Percentiles rank a stretch among this genome's conserved stretches.
These are phyloP conservation scores for Metschnikowia shivogae DNA, from an alignment of 805 yeast species.

Conservation along the genomic window DNA sequence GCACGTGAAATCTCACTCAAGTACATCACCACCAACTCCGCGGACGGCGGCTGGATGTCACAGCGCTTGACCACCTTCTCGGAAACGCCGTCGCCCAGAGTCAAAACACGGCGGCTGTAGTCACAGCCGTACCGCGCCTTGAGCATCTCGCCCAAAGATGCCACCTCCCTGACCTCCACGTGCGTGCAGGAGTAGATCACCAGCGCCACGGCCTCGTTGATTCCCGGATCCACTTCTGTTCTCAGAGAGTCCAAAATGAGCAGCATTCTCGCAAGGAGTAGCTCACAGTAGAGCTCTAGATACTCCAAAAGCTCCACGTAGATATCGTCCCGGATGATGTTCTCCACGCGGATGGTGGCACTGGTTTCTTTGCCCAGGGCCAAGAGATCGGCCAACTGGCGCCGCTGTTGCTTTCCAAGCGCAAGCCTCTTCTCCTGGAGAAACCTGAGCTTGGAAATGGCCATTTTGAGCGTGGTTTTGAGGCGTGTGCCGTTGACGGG, in stretches of 20 bases:
- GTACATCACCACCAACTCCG: conserved; percentile 62
- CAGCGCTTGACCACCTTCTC: conserved; percentile 63
- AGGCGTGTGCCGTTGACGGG: conserved; percentile 32
- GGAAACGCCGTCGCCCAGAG: conserved; percentile 52
- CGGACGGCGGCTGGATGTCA: conserved; percentile 61
- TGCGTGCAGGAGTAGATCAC: conserved; percentile 66
- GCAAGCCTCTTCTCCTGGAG: conserved; percentile 74
- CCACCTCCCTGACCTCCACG: conserved; percentile 72
- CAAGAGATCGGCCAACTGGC: conserved; percentile 67
- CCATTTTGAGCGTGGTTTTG: conserved; percentile 54
- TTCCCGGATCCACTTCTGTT: conserved; percentile 50
- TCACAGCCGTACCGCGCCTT: conserved; percentile 64
- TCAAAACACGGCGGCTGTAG: conserved; percentile 52
- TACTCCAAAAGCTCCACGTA: conserved; percentile 74
- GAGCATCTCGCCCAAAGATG: conserved; percentile 56
- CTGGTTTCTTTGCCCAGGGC: conserved; percentile 71
- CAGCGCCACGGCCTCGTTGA: conserved; percentile 70
- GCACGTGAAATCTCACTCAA: conserved; percentile 77
- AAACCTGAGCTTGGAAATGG: conserved; percentile 64
- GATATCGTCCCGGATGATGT: conserved; percentile 77
- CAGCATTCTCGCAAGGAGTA: conserved; percentile 68
- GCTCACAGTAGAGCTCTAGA: conserved; percentile 77
- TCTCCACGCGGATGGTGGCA: conserved; percentile 80
- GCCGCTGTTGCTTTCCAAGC: conserved; percentile 66
- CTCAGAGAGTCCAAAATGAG: conserved; percentile 46